A percentile compares a stretch with the other conserved stretches of the same genome.
Conservation (phyloP, 352 stramenopile species). For the Globisporangium takayamanum region DNA sequence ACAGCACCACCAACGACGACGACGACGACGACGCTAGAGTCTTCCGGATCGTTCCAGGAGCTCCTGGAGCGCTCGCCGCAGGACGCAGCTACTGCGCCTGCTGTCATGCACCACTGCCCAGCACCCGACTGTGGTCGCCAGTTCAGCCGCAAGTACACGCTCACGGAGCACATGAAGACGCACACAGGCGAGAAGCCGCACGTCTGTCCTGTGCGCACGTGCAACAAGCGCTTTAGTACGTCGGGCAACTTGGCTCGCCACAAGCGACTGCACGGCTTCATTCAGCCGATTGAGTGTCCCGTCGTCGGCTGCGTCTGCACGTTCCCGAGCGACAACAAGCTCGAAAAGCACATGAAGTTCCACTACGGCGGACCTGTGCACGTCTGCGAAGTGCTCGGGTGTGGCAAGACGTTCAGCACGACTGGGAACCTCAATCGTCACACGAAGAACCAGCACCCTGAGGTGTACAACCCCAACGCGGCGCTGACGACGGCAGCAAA, state of each 20-base stretch:
- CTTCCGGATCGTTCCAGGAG: conserved; percentile 24
- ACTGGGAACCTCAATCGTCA: conserved; percentile 44
- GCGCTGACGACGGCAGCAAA: neutral
- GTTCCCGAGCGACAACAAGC: conserved; percentile 36
- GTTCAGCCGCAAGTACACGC: conserved; percentile 52
- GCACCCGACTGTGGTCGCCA: conserved; percentile 18
- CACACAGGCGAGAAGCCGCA: conserved; percentile 53
- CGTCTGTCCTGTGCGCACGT: conserved; percentile 34
- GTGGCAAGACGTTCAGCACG: conserved; percentile 44
- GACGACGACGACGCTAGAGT: neutral
- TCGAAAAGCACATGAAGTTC: conserved; percentile 47
- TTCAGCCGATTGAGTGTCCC: conserved; percentile 30
- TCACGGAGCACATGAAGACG: conserved; percentile 49
- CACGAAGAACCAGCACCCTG: conserved; percentile 12
- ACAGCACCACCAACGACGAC: neutral
- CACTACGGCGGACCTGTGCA: conserved; percentile 34
- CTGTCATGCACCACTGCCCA: conserved; percentile 17
- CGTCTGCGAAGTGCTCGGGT: conserved; percentile 29
- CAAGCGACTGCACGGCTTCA: conserved; percentile 39
- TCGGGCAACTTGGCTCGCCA: conserved; percentile 49
- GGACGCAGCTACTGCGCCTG: neutral
- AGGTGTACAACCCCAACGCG: conserved; percentile 9
- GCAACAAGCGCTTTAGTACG: conserved; percentile 46
- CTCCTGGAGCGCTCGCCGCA: conserved; percentile 47
- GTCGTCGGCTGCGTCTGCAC: conserved; percentile 28